Base-by-base conservation (phyloP, 106 monocot species). In the Apostasia ramifera region DNA sequence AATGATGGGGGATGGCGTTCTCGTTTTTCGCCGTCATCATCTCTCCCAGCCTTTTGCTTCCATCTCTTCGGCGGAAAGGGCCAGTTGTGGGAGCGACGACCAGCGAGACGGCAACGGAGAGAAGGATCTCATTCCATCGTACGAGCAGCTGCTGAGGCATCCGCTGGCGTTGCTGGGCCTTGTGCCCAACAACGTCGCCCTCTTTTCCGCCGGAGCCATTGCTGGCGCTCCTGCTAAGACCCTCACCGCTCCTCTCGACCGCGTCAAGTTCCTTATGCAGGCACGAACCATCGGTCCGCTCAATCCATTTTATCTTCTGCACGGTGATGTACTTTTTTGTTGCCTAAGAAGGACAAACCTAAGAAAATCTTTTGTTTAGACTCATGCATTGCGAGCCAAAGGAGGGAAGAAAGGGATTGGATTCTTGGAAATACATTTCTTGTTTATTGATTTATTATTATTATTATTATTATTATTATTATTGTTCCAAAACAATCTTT, bases 201-300 rank as follows among this genome's bases (percentile, higher is more conserved):
- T 95, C 67, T 95, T 95, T 82, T 57, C 73, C 0, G 95, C 95
- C 0, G 95, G 86, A 8, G 95, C 92, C 41, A 15, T 86, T 12
- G 78, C 89, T 11, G 95, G 95, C 1, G 92, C 92, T 42, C 76
- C 80, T 8, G 83, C 95, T 45, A 95, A 92, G 80, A 86, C 84
- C 50, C 14, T 95, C 73, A 95, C 95, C 42, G 95, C 95, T 15
- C 95, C 95, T 1, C 82, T 95, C 69, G 95, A 95, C 74, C 86
- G 92, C 42, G 67, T 87, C 88, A 95, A 95, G 84, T 82, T 95
- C 51, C 88, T 95, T 70, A 95, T 92, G 95, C 92, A 95, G 94
- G 90, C 66, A 46, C 0, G 53, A 2, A 1, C 11, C 2, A 2
- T 26, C 26, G 26, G 26, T 26, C 26, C 26, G n/a, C 41, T 63